Conservation (phyloP, 352 stramenopile genomes). For the Globisporangium heterothallicum region DNA sequence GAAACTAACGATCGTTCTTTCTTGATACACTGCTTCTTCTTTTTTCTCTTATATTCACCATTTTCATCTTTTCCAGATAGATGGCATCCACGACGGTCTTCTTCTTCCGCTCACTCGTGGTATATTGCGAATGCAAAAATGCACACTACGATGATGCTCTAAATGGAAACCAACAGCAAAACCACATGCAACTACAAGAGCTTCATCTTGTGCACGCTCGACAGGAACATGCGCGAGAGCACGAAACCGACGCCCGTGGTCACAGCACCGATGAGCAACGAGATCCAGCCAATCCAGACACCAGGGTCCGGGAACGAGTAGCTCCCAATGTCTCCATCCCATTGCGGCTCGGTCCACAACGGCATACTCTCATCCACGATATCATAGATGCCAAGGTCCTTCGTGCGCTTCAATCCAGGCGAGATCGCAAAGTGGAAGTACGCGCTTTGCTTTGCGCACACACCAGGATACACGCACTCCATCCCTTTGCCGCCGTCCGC, state of each 20-base stretch:
- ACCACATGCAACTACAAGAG: conserved; percentile 45
- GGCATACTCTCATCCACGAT: conserved; percentile 61
- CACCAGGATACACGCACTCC: conserved; percentile 76
- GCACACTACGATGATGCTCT: neutral
- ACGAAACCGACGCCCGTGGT: conserved; percentile 36
- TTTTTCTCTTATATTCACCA: too few species aligned
- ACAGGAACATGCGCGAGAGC: conserved; percentile 43
- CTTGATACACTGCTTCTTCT: too few species aligned
- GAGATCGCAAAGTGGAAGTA: conserved; percentile 80
- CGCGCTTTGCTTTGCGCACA: conserved; percentile 47
- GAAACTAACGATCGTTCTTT: too few species aligned
- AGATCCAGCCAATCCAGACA: conserved; percentile 64
- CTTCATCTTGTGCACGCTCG: conserved; percentile 78
- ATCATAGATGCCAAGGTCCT: conserved; percentile 40
- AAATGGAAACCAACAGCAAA: neutral
- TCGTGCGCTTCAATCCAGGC: conserved; percentile 53
- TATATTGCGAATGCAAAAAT: too few species aligned
- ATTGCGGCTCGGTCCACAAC: conserved; percentile 75
- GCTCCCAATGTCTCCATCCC: conserved; percentile 57
- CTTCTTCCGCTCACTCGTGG: too few species aligned
- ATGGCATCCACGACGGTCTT: too few species aligned
- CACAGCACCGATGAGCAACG: conserved; percentile 42
- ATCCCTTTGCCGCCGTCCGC: conserved; percentile 34
- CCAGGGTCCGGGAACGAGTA: conserved; percentile 81
- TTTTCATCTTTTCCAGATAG: too few species aligned